Percentiles rank a stretch among this genome's conserved stretches.
phyloP scores from a whole-genome alignment of 345 rosid species.

The Brassica nigra region DNA sequence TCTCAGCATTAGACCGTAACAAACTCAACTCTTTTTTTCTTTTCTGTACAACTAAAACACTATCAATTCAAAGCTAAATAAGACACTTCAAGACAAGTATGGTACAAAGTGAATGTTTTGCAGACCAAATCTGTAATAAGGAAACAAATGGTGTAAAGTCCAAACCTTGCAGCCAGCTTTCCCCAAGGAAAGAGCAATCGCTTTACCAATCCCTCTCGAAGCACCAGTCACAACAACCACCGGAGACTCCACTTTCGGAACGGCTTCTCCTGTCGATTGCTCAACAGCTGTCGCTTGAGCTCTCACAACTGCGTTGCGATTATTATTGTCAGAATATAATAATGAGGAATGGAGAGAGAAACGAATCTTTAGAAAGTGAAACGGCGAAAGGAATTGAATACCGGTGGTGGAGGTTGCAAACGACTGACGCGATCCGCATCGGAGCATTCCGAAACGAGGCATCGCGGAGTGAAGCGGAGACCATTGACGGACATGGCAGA shows the following conservation, averaged over 20 bases:
- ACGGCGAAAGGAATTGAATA: constrained; percentile 9
- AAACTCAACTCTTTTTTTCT: neutral
- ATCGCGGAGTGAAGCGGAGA: constrained; percentile 47
- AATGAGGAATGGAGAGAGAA: neutral
- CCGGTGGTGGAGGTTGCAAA: constrained; percentile 55
- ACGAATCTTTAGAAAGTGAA: neutral
- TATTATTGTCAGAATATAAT: neutral
- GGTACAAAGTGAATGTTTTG: neutral
- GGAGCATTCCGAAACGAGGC: constrained; percentile 47
- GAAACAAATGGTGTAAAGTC: neutral
- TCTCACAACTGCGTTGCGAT: constrained; percentile 48
- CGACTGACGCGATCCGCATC: constrained; percentile 47
- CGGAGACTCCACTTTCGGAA: constrained; percentile 66
- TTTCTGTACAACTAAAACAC: neutral
- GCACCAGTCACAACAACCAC: constrained; percentile 97
- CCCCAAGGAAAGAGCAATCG: constrained; percentile 88
- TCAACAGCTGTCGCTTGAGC: constrained; percentile 68
- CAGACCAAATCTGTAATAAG: neutral
- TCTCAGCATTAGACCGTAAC: neutral
- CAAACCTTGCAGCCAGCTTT: constrained; percentile 78
- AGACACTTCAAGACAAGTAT: neutral
- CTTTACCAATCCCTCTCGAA: constrained; percentile 96
- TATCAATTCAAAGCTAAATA: neutral
- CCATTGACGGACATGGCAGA: constrained; percentile 50
- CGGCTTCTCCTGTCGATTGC: constrained; percentile 47